Evolutionary conservation across 495 filamentous ascomycete species (phyloP).

Genomic region (Aspergillus incahuasiensis): DNA sequence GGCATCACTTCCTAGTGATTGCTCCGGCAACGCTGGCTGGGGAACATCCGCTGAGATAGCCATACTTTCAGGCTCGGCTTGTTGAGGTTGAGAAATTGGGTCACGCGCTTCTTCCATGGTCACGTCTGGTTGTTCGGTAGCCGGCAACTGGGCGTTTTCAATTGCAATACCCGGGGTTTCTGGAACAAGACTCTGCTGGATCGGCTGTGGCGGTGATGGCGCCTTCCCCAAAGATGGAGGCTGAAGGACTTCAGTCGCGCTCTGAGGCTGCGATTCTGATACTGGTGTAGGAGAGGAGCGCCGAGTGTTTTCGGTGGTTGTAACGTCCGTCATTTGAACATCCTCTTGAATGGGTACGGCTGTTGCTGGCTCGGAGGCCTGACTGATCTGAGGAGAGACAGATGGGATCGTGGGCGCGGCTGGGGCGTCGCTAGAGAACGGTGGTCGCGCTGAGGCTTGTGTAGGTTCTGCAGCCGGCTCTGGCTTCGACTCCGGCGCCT

Average conservation of each 20-base stretch:
- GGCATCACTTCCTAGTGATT: background rate
- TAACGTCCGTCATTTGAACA: constrained; percentile 21
- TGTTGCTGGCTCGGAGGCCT: background rate
- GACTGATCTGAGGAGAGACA: constrained; percentile 5
- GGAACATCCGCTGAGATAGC: background rate
- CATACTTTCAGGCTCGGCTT: constrained; percentile 1
- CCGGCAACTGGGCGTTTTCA: constrained; percentile 1
- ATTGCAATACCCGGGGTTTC: background rate
- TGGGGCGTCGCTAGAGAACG: constrained; percentile 7
- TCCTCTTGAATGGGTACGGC: constrained; percentile 25
- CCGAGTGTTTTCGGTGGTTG: background rate
- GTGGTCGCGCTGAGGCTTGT: constrained; percentile 6
- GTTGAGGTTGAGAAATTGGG: background rate
- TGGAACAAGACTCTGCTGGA: background rate
- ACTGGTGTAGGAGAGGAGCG: background rate
- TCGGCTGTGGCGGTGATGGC: constrained; percentile 5
- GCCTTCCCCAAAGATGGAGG: background rate
- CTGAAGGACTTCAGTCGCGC: constrained; percentile 4
- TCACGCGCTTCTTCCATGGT: constrained; percentile 5
- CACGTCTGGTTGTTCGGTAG: constrained; percentile 6
- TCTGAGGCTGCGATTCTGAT: background rate
- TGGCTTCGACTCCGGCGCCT: constrained; percentile 13
- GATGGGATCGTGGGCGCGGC: background rate
- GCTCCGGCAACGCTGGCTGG: background rate
- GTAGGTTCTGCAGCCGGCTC: constrained; percentile 19